Percentiles rank a stretch among this genome's conserved stretches.
Evolutionary conservation across 108 stramenopile genomes (phyloP).

Genomic region (Skeletonema menzelii): DNA sequence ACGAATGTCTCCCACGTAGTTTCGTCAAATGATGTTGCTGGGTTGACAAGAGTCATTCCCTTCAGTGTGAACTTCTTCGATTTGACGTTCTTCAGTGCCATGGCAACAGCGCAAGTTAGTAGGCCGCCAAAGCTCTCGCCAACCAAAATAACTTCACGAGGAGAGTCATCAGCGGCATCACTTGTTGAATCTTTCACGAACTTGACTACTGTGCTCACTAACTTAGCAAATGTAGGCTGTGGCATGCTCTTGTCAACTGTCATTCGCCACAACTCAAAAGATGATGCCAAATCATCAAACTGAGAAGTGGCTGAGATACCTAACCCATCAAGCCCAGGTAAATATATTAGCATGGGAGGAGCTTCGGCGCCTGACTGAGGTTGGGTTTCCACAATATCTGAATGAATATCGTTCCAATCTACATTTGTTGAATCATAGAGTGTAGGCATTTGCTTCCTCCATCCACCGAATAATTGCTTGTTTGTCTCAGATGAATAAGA

Average conservation of each 20-base stretch:
- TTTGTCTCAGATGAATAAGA: background rate
- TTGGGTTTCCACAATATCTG: conserved; percentile 9
- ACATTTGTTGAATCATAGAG: conserved; percentile 12
- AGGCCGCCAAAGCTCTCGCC: conserved; percentile 90
- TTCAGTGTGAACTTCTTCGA: conserved; percentile 33
- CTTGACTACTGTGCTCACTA: conserved; percentile 48
- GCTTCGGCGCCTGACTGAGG: background rate
- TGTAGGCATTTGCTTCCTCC: conserved; percentile 32
- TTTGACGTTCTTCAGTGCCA: conserved; percentile 41
- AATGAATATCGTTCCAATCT: conserved; percentile 19
- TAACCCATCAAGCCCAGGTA: conserved; percentile 88
- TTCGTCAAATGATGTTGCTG: conserved; percentile 88
- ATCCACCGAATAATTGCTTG: conserved; percentile 15
- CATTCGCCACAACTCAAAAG: conserved; percentile 85
- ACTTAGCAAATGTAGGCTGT: conserved; percentile 54
- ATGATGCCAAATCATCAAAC: conserved; percentile 72
- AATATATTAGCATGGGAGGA: conserved; percentile 58
- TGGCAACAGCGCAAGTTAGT: conserved; percentile 71
- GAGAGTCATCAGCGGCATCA: background rate
- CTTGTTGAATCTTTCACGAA: conserved; percentile 55
- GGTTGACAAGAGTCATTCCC: conserved; percentile 85
- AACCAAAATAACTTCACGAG: conserved; percentile 67
- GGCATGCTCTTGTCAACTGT: conserved; percentile 49
- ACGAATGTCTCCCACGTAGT: conserved; percentile 73
- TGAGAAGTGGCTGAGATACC: conserved; percentile 85